A percentile compares a stretch with the other conserved stretches of the same genome.
These are phyloP conservation scores for Dunaliella primolecta DNA, from an alignment of 139 green algal genomes.

Conservation along the genomic window DNA sequence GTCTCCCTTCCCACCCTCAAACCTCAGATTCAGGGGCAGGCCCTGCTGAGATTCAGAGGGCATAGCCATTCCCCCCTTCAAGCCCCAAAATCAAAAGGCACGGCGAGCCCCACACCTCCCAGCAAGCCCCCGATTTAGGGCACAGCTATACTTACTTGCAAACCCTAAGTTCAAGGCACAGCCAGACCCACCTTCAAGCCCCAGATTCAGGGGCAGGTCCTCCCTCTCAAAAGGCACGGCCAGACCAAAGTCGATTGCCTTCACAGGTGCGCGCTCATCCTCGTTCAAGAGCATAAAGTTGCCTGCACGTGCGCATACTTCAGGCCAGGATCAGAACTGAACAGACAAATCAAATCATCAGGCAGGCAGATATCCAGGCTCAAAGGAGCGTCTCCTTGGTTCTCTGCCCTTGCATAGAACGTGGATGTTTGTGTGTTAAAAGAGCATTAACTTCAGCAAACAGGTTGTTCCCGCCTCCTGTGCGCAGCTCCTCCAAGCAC, in stretches of 20 bases:
- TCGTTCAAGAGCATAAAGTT: conserved; percentile 75
- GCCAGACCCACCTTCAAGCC: conserved; percentile 12
- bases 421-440: background rate
- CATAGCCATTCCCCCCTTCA: no score
- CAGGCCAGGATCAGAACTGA: conserved; percentile 39
- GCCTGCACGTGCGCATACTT: conserved; percentile 77
- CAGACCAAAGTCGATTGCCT: conserved; percentile 77
- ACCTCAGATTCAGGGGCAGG: no score
- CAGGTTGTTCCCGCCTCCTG: no score
- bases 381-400: background rate
- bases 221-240: conserved; percentile 37
- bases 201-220: conserved; percentile 7
- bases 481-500: no score
- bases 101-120: no score
- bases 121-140: no score
- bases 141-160: no score
- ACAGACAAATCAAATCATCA: no score
- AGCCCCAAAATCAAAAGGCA: no score
- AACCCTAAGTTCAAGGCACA: no score
- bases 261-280: conserved; percentile 51
- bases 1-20: no score
- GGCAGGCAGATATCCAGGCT: background rate
- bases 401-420: background rate
- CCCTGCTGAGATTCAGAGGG: no score
- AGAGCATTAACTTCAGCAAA: background rate